These are phyloP conservation scores for Opeltia flavorubescens DNA, from an alignment of 495 filamentous ascomycete species.

Conservation along the genomic window DNA sequence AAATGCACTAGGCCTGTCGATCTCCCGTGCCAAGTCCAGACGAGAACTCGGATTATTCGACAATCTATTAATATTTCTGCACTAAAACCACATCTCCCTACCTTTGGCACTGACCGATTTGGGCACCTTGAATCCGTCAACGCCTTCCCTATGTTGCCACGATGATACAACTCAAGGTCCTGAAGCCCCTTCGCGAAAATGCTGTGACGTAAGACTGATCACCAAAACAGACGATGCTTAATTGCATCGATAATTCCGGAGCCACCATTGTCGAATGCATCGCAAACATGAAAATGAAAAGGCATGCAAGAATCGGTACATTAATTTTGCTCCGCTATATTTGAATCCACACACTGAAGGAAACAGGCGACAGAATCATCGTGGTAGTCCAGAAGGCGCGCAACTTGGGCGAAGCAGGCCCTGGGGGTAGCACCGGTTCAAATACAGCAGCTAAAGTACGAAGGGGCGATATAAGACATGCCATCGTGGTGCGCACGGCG, in stretches of 20 bases:
- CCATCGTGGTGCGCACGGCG: slow-evolving; percentile 80
- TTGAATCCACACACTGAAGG: not conserved
- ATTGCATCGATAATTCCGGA: slow-evolving; percentile 99
- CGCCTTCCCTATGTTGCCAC: slow-evolving; percentile 27
- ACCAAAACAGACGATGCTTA: slow-evolving; percentile 73
- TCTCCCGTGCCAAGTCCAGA: slow-evolving; percentile 4
- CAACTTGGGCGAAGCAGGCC: slow-evolving; percentile 49
- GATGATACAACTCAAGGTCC: slow-evolving; percentile 98
- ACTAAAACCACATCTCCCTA: no score
- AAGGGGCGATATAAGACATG: slow-evolving; percentile 91
- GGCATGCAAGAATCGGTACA: slow-evolving; percentile 79
- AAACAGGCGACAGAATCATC: slow-evolving; percentile 90
- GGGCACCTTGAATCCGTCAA: slow-evolving; percentile 1
- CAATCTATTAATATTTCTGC: not conserved
- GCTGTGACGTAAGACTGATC: not conserved
- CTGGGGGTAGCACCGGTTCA: slow-evolving; percentile 35
- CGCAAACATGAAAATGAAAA: slow-evolving; percentile 80
- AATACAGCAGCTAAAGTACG: slow-evolving; percentile 68
- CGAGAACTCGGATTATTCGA: not conserved
- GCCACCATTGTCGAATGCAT: slow-evolving; percentile 96
- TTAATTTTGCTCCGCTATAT: slow-evolving; percentile 1
- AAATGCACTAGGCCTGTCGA: slow-evolving; percentile 4
- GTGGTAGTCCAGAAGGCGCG: slow-evolving; percentile 96
- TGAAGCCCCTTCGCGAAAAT: not conserved
- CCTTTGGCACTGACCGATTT: no score